These are phyloP conservation scores for Alternaria hordeiaustralica DNA, from an alignment of 2,329 filamentous ascomycete genomes.

Conservation along the genomic window DNA sequence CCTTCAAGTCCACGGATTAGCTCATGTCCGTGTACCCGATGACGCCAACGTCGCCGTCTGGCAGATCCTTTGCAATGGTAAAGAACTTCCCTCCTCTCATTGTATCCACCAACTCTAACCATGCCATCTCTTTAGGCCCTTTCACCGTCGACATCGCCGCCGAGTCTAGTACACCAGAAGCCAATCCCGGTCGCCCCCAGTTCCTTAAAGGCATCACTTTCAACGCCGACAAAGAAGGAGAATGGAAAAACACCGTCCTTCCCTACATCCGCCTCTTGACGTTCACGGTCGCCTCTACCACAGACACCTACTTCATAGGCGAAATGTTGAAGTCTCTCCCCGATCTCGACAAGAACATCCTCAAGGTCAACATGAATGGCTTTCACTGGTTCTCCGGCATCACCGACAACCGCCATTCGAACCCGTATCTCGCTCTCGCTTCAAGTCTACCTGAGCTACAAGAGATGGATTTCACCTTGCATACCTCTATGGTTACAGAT, in stretches of 20 bases:
- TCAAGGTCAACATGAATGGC: constrained; percentile 53
- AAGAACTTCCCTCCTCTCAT: not conserved
- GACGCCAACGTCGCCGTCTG: not conserved
- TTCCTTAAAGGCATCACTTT: constrained; percentile 17
- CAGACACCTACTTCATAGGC: constrained; percentile 16
- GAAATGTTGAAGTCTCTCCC: constrained; percentile 16
- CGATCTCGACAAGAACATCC: constrained; percentile 18
- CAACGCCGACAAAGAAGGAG: not conserved
- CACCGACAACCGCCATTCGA: constrained; percentile 83
- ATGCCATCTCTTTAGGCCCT: constrained; percentile 1
- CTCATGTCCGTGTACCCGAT: not conserved
- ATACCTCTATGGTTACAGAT: constrained; percentile 77
- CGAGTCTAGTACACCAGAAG: constrained; percentile 14
- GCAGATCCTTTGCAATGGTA: not conserved
- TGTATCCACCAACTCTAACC: not conserved
- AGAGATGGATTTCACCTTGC: constrained; percentile 78
- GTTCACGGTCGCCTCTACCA: constrained; percentile 20
- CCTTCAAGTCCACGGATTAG: not conserved
- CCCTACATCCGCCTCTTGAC: constrained; percentile 14
- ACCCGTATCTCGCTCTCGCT: constrained; percentile 88
- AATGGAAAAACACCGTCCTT: constrained; percentile 19
- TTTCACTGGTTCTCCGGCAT: constrained; percentile 64
- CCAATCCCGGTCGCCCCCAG: constrained; percentile 8
- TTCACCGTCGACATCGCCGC: constrained; percentile 10
- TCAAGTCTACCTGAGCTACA: constrained; percentile 82